Conservation (phyloP, 176 grass and related monocot species). For the Ensete ventricosum region DNA sequence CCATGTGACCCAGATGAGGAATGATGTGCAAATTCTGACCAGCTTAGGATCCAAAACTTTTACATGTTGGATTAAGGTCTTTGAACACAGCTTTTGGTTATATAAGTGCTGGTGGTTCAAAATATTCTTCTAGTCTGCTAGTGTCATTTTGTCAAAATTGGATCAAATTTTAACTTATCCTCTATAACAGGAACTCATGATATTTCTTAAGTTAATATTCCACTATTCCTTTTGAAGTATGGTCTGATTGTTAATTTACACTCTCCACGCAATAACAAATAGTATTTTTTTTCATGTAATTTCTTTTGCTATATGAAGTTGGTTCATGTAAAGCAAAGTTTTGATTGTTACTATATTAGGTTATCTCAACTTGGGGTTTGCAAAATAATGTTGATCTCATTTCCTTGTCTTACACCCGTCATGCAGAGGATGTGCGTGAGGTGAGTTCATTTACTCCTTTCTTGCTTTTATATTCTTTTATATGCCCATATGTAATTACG, state of each 20-base stretch:
- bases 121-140: neutral
- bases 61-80: too few relatives aligned
- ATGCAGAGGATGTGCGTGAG: conserved; percentile 72
- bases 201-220: neutral
- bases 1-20: too few relatives aligned
- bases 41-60: too few relatives aligned
- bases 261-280: neutral
- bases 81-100: neutral
- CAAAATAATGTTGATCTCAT: conserved; percentile 78
- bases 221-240: neutral
- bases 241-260: neutral
- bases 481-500: too few relatives aligned
- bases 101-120: neutral
- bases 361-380: conserved; percentile 89
- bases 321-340: neutral
- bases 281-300: neutral
- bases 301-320: neutral
- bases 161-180: neutral
- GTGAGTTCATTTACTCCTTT: conserved; percentile 41
- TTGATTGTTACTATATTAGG: conserved; percentile 31
- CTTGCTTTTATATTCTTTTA: neutral
- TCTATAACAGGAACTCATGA: neutral
- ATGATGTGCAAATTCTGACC: too few relatives aligned
- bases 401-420: conserved; percentile 92
- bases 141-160: neutral